Base-by-base conservation (phyloP, 1,139 yeast species). In the Candida anutae region DNA sequence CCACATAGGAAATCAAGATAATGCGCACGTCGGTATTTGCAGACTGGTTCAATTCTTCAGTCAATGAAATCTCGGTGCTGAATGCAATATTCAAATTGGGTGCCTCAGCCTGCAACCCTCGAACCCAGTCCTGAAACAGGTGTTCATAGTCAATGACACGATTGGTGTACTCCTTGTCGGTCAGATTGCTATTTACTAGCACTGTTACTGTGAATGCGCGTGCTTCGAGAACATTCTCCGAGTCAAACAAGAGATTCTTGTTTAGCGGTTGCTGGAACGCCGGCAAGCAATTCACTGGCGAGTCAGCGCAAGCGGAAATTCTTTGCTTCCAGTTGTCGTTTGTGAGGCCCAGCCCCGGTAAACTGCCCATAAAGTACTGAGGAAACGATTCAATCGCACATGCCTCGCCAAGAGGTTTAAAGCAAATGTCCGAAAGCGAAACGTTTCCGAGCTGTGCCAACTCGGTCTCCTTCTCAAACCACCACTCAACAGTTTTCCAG, bases 331-430 rank as follows among this genome's bases (percentile, higher is more conserved):
- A 88, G 6, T 53, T 50, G 0, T 42, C 30, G 29, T 66, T 64
- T 12, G 67, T 67, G 4, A 90, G 67, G 17, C 58, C 53, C 10
- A 46, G 46, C 16, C 58, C 53, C 10, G 46, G 46, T 5, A 80
- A 54, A 28, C 73, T 69, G 2, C 93, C 94, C 20, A 69, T 68
- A 50, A 85, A 87, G 48, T 88, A 90, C 48, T 88, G 96, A 0
- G 95, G 79, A 34, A 84, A 77, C 2, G 95, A 84, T 48, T 88
- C 94, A n/a, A 90, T 62, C 1, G 80, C 88, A 58, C 98, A 90
- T 1, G 79, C 65, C 9, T 77, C 93, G 3, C 73, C 84, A 26
- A 61, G 37, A 0, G 97, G 96, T 40, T 80, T 81, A 51, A 84
- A 77, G 46, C 98, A 90, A 29, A 87, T 53, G 36, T 81, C 85